Base-by-base conservation (phyloP, 768 basidiomycete species). In the Hysterangium stoloniferum region DNA sequence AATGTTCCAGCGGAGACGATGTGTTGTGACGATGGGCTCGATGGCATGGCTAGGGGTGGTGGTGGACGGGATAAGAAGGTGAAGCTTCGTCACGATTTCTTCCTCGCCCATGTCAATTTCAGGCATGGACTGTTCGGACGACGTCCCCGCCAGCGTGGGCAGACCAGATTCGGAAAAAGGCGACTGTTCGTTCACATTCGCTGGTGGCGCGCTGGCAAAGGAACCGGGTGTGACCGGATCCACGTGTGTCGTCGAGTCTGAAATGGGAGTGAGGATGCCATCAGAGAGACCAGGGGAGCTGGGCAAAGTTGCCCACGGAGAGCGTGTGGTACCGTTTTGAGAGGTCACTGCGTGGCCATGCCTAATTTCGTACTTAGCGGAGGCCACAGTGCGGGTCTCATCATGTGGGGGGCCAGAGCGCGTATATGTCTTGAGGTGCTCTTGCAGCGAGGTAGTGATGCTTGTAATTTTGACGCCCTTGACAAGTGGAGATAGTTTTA, bases 401-500 rank as follows among this genome's bases (percentile, higher is more conserved):
- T 84, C 82, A 28, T 65, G 60, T 11, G 37, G 11, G 8, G 38
- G n/a, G 6, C 78, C 75, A 12, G 72, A 66, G 32, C 80, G 76
- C 20, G 66, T 67, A 56, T 72, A 71, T 1, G 86, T 61, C 63
- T 83, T 88, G 1, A 79, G 78, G 3, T 77, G 77, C 66, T 98
- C 92, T 54, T 82, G 79, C 40, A 97, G 69, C 6, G 78, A 73
- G 4, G 84, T 87, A 17, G 71, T 65, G 20, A 95, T 76, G 40
- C 66, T 75, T 4, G 79, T 66, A 15, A 97, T 82, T 40, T 73
- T 70, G 4, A 86, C 82, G 6, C 95, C 95, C 65, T 98, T 97
- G 33, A 74, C 69, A 19, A 96, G 68, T 0, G 95, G 93, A 29
- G 81, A 80, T 62, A 96, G 88, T 63, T 95, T 96, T 65, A 91